Evolutionary conservation across 306 rosid species (phyloP).

Genomic region (Vigna nakashimae): DNA sequence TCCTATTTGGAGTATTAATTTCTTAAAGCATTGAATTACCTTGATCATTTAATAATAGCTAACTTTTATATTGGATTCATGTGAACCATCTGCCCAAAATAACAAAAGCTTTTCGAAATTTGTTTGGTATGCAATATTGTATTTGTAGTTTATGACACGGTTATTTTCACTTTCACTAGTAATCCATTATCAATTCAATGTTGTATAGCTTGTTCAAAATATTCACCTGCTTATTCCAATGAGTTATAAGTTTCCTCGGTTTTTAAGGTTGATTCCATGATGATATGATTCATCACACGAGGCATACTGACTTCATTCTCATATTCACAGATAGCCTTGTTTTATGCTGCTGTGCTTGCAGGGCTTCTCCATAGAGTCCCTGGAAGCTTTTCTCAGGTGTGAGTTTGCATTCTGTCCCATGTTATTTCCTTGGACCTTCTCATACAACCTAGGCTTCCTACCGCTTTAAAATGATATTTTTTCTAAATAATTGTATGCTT

Average conservation of each 20-base stretch:
- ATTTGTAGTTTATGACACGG: not conserved
- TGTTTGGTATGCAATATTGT: slow-evolving; percentile 10
- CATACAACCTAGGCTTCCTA: slow-evolving; percentile 34
- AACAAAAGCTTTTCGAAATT: slow-evolving; percentile 11
- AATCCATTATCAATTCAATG: slow-evolving; percentile 11
- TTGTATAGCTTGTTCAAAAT: slow-evolving; percentile 24
- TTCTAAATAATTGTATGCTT: slow-evolving; percentile 51
- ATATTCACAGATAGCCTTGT: slow-evolving; percentile 77
- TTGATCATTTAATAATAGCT: slow-evolving; percentile 21
- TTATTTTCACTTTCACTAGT: not conserved
- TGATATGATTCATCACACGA: slow-evolving; percentile 8
- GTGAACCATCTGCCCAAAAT: not conserved
- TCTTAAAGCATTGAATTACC: not conserved
- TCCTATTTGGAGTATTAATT: slow-evolving; percentile 9
- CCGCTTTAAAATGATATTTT: slow-evolving; percentile 37
- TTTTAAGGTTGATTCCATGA: not conserved
- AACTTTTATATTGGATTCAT: slow-evolving; percentile 24
- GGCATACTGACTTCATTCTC: slow-evolving; percentile 46
- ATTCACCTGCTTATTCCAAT: slow-evolving; percentile 20
- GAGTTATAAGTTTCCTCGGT: not conserved
- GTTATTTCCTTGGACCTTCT: slow-evolving; percentile 4
- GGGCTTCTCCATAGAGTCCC: slow-evolving; percentile 87
- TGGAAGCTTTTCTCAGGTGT: slow-evolving; percentile 84
- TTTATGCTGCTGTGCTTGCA: slow-evolving; percentile 81
- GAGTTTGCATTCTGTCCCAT: slow-evolving; percentile 29